Conservation (phyloP, 2,329 filamentous ascomycete genomes). For the Aspergillus sclerotialis region DNA sequence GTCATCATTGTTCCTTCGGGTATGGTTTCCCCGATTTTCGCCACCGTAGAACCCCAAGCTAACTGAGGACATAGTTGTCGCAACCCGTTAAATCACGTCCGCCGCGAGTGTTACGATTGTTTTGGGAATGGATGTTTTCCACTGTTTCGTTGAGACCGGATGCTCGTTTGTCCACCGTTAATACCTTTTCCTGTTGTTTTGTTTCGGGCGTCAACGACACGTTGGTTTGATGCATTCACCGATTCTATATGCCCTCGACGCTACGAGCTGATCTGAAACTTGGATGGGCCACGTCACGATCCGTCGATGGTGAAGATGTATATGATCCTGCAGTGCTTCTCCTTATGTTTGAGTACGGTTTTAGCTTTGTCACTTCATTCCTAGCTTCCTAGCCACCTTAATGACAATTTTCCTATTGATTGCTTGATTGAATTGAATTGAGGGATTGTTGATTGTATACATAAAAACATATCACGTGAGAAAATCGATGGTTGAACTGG, state of each 20-base stretch:
- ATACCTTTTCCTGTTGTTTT: conserved; percentile 29
- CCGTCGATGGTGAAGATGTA: conserved; percentile 32
- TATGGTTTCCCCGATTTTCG: conserved; percentile 41
- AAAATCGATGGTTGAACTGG: too few relatives aligned
- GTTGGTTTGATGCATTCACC: conserved; percentile 22
- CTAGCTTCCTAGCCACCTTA: conserved; percentile 12
- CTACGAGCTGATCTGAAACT: conserved; percentile 19
- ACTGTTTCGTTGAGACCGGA: conserved; percentile 26
- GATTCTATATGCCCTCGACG: conserved; percentile 20
- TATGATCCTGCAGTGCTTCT: conserved; percentile 36
- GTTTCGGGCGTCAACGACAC: conserved; percentile 28
- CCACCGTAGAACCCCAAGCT: conserved; percentile 6
- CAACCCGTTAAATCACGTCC: conserved; percentile 32
- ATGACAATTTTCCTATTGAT: conserved; percentile 11
- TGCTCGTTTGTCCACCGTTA: conserved; percentile 29
- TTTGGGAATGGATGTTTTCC: conserved; percentile 25
- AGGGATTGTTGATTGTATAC: too few relatives aligned
- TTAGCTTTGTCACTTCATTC: conserved; percentile 10
- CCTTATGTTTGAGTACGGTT: conserved; percentile 23
- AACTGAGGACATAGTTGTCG: conserved; percentile 31
- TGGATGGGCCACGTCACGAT: conserved; percentile 19
- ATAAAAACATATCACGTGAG: too few relatives aligned
- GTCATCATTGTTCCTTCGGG: conserved; percentile 92
- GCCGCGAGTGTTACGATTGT: conserved; percentile 22
- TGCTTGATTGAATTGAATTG: too few relatives aligned